Evolutionary conservation across 192 early-diverging fungal species (phyloP), one percentile per base, ranked within the genome.

Genomic region (Coemansia erecta): DNA sequence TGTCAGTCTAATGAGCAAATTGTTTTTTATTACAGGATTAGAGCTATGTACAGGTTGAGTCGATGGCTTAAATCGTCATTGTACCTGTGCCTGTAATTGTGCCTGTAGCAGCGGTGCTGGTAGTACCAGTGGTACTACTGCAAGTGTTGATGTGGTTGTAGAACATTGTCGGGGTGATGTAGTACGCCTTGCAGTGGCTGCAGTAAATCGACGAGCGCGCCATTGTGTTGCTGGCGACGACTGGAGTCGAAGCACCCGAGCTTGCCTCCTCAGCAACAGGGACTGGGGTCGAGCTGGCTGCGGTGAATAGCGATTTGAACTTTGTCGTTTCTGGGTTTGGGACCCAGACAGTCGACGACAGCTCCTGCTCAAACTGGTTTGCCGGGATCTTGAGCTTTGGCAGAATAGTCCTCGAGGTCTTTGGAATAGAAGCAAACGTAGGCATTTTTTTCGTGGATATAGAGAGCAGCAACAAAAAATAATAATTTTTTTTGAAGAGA

Each of bases 111-210:
- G 43, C 11, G 17, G 43, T 15, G 13, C 1, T 4, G 22, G 26
- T 19, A 14, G 17, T 19, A 21, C 28, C 9, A 46, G 54, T 8
- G 0, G 4, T n/a, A 13, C 47, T 60, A 49, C 60, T 61, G 35
- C 72, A 74, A 4, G 42, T 17, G 24, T 45, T 43, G 14, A 75
- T 68, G 24, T 75, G 72, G 17, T 23, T 26, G 28, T 26, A 69
- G 31, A 49, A 75, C 3, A 55, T 26, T 8, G 54, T 19, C 14
- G 72, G 72, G 44, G 50, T 53, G 8, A 43, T 15, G 55, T 61
- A 75, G 31, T 53, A 75, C 15, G 11, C n/a, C n/a, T 60, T 48
- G 66, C 72, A 75, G 49, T 75, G 72, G 66, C 72, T 75, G 55
- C 72, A 75, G 50, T 75, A 75, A 2, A 75, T 53, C 15, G 46